Evolutionary conservation across 208 protist genomes (phyloP).

Genomic region (Kentomonas sorsogonicus): DNA sequence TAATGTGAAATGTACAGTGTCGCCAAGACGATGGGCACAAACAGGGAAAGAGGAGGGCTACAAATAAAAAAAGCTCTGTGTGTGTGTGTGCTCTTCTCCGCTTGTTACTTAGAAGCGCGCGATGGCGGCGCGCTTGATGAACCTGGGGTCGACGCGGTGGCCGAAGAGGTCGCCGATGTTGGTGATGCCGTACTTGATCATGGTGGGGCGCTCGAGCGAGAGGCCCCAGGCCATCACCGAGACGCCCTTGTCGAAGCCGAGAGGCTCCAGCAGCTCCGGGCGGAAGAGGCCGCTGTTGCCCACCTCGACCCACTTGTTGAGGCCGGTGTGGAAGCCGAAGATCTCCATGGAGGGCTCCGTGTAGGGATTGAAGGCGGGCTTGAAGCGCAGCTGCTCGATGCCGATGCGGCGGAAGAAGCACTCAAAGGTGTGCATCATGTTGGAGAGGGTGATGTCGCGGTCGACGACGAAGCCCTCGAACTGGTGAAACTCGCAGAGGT

Average conservation of each 20-base stretch:
- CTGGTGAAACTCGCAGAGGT: constrained; percentile 99
- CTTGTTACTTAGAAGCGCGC: constrained; percentile 83
- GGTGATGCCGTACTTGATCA: constrained; percentile 98
- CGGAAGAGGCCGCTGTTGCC: constrained; percentile 99
- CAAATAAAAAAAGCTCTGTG: no score
- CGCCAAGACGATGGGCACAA: no score
- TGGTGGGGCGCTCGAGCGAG: constrained; percentile 98
- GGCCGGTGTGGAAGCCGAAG: constrained; percentile 94
- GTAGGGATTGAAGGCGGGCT: constrained; percentile 99
- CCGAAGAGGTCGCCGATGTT: constrained; percentile 99
- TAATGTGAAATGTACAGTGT: no score
- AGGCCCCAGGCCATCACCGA: constrained; percentile 99
- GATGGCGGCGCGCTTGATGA: constrained; percentile 82
- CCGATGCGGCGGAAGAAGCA: constrained; percentile 97
- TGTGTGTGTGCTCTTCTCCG: no score
- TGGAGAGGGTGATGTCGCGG: constrained; percentile 94
- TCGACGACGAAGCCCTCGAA: constrained; percentile 99
- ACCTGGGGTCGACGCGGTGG: constrained; percentile 86
- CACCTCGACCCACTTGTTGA: constrained; percentile 97
- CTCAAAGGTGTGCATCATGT: constrained; percentile 98
- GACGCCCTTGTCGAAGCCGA: constrained; percentile 97
- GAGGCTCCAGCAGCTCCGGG: constrained; percentile 98
- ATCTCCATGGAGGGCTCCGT: constrained; percentile 99
- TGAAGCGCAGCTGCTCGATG: constrained; percentile 97
- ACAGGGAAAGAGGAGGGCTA: no score